Base-by-base conservation (phyloP, 139 green algal species). In the Asterochloris sp. region DNA sequence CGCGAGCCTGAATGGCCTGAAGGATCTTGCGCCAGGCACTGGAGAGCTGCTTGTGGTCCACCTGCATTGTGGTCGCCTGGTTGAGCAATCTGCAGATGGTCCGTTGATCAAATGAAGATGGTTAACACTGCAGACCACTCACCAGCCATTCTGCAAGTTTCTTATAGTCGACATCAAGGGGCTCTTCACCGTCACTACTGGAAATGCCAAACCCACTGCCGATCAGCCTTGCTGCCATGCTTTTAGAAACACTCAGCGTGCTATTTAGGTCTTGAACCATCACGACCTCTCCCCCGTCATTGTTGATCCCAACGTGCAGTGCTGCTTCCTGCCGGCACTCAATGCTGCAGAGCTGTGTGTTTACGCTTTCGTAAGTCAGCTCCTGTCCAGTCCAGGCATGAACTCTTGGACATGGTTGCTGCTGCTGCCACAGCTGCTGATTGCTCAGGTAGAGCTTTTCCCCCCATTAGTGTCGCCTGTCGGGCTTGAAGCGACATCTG, bases 111-210 rank as follows among this genome's bases (percentile, higher is more conserved):
- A 47, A 2, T 79, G 17, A 24, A 63, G 19, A 24, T 10, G 2
- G 6, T 17, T 47, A 2, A 68, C 15, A 63, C 19, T 19, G 61
- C n/a, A 61, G 16, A 73, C 9, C 15, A 54, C 19, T 17, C 76
- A 96, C 90, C 87, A 96, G 84, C 92, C 92, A 96, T 54, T 96
- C 93, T 17, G 82, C 28, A 64, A 96, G 73, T 75, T 92, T 93
- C 9, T 80, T 80, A 78, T 94, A 95, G 68, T 94, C 91, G 61
- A 96, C 87, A 61, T 96, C 92, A 21, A 96, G 75, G 0, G 92
- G 92, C 13, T 94, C 73, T 28, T 90, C 71, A 84, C 86, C 60
- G n/a, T 80, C 68, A 62, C 76, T n/a, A 0, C 69, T 62, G 0
- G 76, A n/a, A 28, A 69, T 80, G 12, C 76, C 76, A 26, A 69